Conservation (phyloP, 176 grass and related monocot species). For the Raddia distichophylla region DNA sequence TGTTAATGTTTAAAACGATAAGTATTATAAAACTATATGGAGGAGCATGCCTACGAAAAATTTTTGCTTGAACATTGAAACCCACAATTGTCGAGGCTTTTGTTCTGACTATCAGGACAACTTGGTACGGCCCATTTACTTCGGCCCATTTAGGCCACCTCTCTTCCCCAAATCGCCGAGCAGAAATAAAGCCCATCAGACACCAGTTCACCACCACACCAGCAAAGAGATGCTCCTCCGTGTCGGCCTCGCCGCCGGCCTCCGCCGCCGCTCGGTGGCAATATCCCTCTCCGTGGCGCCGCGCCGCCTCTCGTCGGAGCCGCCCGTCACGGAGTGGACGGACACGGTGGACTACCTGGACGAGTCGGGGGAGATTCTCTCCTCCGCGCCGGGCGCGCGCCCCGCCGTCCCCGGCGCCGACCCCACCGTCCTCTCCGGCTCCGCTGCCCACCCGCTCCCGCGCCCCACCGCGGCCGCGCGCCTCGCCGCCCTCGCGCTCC, state of each 20-base stretch:
- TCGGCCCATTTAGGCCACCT: too few relatives aligned
- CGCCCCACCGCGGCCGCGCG: slow-evolving; percentile 70
- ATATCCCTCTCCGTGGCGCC: background rate
- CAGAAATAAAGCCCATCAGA: background rate
- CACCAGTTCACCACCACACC: background rate
- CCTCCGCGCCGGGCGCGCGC: slow-evolving; percentile 65
- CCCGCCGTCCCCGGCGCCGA: slow-evolving; percentile 69
- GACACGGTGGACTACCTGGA: slow-evolving; percentile 90
- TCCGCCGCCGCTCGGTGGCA: slow-evolving; percentile 28
- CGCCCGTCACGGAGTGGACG: slow-evolving; percentile 55
- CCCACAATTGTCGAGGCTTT: too few relatives aligned
- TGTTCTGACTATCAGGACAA: too few relatives aligned
- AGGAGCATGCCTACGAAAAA: too few relatives aligned
- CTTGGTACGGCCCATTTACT: too few relatives aligned
- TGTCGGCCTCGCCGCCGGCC: slow-evolving; percentile 43
- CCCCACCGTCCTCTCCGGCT: slow-evolving; percentile 73
- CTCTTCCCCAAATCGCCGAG: background rate
- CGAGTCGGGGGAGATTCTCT: slow-evolving; percentile 72
- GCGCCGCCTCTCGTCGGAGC: slow-evolving; percentile 12
- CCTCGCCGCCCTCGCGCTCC: slow-evolving; percentile 69
- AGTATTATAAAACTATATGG: too few relatives aligned
- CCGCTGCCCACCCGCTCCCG: slow-evolving; percentile 68
- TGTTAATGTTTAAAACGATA: too few relatives aligned
- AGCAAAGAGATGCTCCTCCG: slow-evolving; percentile 52
- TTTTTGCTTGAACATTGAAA: too few relatives aligned